Evolutionary conservation across 495 filamentous ascomycete species (phyloP).

Genomic region (Hypoxylon perforatum): DNA sequence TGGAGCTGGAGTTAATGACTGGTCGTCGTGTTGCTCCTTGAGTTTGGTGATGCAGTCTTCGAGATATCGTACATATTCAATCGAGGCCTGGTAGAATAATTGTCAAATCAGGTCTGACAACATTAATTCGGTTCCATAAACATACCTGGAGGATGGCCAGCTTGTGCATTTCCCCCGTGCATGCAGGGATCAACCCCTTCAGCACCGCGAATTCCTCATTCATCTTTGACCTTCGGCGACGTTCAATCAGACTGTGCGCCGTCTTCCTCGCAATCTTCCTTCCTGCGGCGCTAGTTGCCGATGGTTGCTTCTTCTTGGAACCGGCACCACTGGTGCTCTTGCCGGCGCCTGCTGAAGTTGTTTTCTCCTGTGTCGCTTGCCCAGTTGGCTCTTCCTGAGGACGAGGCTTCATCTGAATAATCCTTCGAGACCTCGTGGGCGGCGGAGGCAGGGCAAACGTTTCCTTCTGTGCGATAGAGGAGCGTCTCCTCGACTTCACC

Average conservation of each 20-base stretch:
- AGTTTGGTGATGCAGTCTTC: conserved; percentile 88
- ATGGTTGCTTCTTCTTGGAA: conserved; percentile 75
- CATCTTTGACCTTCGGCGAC: conserved; percentile 93
- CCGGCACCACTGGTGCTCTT: conserved; percentile 51
- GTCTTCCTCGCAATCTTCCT: conserved; percentile 96
- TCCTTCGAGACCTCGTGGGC: conserved; percentile 90
- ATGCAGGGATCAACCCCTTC: conserved; percentile 96
- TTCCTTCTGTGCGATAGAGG: conserved; percentile 65
- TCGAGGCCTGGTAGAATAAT: conserved; percentile 71
- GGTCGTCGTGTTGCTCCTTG: conserved; percentile 66
- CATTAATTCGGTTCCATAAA: conserved; percentile 1
- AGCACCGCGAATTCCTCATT: conserved; percentile 96
- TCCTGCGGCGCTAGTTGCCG: conserved; percentile 80
- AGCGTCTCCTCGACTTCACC: conserved; percentile 68
- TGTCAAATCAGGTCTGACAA: neutral
- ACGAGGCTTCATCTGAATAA: conserved; percentile 95
- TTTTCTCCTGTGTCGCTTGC: conserved; percentile 27
- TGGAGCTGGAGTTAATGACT: conserved; percentile 25
- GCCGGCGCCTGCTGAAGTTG: conserved; percentile 24
- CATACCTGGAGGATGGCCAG: conserved; percentile 92
- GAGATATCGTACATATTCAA: conserved; percentile 95
- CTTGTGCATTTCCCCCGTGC: conserved; percentile 96
- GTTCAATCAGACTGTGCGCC: conserved; percentile 94
- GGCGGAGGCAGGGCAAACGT: conserved; percentile 87
- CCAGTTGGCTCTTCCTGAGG: conserved; percentile 51